Conservation (phyloP, 495 filamentous ascomycete species). For the Penicillium chermesinum region DNA sequence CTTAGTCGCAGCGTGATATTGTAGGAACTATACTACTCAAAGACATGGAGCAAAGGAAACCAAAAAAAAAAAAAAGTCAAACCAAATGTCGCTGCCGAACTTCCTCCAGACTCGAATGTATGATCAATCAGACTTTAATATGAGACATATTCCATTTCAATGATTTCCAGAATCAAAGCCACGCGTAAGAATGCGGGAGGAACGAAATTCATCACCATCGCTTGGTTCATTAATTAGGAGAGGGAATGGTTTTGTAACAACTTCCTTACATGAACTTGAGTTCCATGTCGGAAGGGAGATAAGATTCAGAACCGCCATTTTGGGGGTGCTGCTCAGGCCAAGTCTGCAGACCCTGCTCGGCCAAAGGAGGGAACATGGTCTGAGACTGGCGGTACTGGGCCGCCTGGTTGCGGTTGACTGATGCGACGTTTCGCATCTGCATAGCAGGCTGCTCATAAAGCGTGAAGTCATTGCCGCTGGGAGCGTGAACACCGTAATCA, state of each 20-base stretch:
- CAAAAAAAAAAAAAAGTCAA: too few relatives aligned
- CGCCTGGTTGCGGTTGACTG: constrained; percentile 2
- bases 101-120: too few relatives aligned
- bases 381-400: constrained; percentile 9
- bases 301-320: neutral
- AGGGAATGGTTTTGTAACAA: neutral
- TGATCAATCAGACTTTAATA: too few relatives aligned
- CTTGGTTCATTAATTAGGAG: neutral
- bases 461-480: constrained; percentile 42
- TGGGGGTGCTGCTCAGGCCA: constrained; percentile 17
- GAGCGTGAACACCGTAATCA: constrained; percentile 32
- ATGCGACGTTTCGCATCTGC: neutral
- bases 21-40: too few relatives aligned
- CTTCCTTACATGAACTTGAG: constrained; percentile 16
- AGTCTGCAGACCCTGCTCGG: constrained; percentile 13
- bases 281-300: constrained; percentile 12
- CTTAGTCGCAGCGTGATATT: too few relatives aligned
- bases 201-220: neutral
- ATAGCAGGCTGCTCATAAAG: constrained; percentile 26
- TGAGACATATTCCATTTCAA: too few relatives aligned
- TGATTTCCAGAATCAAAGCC: neutral
- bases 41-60: too few relatives aligned
- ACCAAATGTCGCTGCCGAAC: too few relatives aligned
- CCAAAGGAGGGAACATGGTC: constrained; percentile 21
- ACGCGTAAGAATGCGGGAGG: neutral